These are phyloP conservation scores for Aspergillus steynii DNA, from an alignment of 495 filamentous ascomycete species.

Conservation along the genomic window DNA sequence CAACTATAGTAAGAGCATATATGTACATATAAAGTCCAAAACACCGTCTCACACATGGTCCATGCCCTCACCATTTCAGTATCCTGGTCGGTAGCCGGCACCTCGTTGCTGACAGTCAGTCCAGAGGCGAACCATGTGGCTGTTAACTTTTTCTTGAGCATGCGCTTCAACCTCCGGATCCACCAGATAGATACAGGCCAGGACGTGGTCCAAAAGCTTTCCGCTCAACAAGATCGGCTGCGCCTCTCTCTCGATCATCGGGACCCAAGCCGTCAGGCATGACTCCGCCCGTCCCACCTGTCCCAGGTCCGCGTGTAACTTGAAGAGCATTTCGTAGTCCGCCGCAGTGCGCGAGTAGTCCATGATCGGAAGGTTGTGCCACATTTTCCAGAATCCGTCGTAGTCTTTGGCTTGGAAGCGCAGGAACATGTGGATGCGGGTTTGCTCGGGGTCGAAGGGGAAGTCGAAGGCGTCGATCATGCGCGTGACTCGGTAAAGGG, in stretches of 20 bases:
- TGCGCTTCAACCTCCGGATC: slow-evolving; percentile 45
- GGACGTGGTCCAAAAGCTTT: slow-evolving; percentile 41
- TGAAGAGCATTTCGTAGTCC: slow-evolving; percentile 60
- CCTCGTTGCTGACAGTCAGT: slow-evolving; percentile 24
- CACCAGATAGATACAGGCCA: slow-evolving; percentile 53
- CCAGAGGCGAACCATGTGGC: slow-evolving; percentile 22
- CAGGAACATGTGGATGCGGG: slow-evolving; percentile 50
- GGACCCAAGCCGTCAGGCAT: slow-evolving; percentile 50
- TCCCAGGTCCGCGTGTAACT: slow-evolving; percentile 46
- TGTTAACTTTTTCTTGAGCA: slow-evolving; percentile 19
- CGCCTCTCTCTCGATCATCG: slow-evolving; percentile 60
- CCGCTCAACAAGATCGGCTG: slow-evolving; percentile 48
- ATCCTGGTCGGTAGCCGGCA: neutral
- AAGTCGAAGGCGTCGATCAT: slow-evolving; percentile 38
- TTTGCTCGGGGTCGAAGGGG: slow-evolving; percentile 48
- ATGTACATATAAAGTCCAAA: neutral
- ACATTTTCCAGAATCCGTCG: slow-evolving; percentile 60
- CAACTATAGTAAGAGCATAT: neutral
- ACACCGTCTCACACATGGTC: neutral
- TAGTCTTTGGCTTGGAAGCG: slow-evolving; percentile 43
- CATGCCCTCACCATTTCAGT: neutral
- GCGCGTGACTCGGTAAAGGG: slow-evolving; percentile 15
- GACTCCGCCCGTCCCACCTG: slow-evolving; percentile 48
- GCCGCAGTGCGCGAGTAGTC: slow-evolving; percentile 47
- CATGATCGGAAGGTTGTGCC: slow-evolving; percentile 55